phyloP scores from a whole-genome alignment of 139 green algal genomes.

The Chlamydomonas incerta region DNA sequence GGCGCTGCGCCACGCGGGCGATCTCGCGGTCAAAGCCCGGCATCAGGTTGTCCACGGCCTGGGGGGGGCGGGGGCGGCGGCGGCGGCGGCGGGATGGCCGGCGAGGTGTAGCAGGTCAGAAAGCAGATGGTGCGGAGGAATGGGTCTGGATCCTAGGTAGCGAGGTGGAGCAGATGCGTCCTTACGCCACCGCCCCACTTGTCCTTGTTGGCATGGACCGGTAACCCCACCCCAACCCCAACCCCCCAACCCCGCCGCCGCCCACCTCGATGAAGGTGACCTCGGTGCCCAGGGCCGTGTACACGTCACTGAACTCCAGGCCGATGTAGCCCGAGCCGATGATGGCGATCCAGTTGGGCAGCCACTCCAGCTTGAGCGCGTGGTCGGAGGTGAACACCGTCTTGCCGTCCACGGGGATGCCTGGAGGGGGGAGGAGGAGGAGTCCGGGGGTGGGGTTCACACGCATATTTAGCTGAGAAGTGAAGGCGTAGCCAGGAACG shows the following conservation, averaged over 20 bases:
- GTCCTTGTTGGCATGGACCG: no score
- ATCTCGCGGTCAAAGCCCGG: slow-evolving; percentile 98
- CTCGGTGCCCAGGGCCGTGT: slow-evolving; percentile 95
- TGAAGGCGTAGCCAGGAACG: not conserved
- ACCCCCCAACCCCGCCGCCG: not conserved
- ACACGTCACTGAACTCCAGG: slow-evolving; percentile 99
- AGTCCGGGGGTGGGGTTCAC: not conserved
- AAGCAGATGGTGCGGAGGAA: no score
- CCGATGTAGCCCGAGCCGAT: slow-evolving; percentile 99
- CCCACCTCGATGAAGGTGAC: slow-evolving; percentile 98
- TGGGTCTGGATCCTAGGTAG: no score
- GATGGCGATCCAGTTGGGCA: slow-evolving; percentile 98
- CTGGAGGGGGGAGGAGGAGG: slow-evolving; percentile 41
- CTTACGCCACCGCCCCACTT: no score
- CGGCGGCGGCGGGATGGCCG: no score
- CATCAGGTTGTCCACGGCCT: slow-evolving; percentile 97
- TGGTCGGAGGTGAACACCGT: slow-evolving; percentile 99
- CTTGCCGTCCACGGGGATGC: slow-evolving; percentile 98
- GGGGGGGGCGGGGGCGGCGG: not conserved
- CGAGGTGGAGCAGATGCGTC: no score
- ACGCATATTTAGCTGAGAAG: not conserved
- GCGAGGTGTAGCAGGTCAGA: no score
- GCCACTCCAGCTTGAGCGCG: slow-evolving; percentile 98
- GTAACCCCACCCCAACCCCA: not conserved
- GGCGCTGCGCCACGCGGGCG: slow-evolving; percentile 89